Percentiles rank a stretch among this genome's conserved stretches.
These are phyloP conservation scores for Talaromyces adpressus DNA, from an alignment of 495 filamentous ascomycete genomes.

Conservation along the genomic window DNA sequence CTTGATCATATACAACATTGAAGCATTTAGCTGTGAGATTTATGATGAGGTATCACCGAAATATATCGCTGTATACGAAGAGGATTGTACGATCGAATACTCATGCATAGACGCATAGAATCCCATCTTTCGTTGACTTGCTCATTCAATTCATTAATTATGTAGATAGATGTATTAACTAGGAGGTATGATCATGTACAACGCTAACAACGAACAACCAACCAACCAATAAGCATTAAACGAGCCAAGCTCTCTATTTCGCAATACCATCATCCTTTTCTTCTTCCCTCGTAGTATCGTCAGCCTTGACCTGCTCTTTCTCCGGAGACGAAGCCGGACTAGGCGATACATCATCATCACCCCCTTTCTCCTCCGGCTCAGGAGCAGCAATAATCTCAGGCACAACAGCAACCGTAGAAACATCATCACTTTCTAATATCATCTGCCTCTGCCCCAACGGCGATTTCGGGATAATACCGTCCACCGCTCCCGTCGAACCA, in stretches of 20 bases:
- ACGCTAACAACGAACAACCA: neutral
- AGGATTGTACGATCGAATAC: neutral
- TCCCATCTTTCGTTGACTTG: neutral
- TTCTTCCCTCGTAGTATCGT: neutral
- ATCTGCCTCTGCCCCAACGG: constrained; percentile 1
- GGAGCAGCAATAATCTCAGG: neutral
- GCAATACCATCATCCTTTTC: neutral
- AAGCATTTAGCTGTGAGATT: neutral
- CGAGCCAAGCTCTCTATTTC: neutral
- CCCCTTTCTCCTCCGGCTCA: neutral
- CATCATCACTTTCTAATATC: neutral
- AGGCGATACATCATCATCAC: neutral
- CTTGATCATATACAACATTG: neutral
- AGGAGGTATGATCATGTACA: neutral
- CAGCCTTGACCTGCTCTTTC: neutral
- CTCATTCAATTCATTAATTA: constrained; percentile 1
- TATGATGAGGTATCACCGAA: neutral
- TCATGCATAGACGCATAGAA: constrained; percentile 1
- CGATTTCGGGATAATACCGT: neutral
- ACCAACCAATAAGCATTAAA: neutral
- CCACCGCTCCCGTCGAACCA: neutral
- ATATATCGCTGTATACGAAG: neutral
- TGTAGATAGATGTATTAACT: neutral
- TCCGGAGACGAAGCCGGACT: neutral
- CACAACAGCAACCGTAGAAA: neutral